phyloP scores from a whole-genome alignment of 2,329 filamentous ascomycete genomes.

The Verruconis gallopava region DNA sequence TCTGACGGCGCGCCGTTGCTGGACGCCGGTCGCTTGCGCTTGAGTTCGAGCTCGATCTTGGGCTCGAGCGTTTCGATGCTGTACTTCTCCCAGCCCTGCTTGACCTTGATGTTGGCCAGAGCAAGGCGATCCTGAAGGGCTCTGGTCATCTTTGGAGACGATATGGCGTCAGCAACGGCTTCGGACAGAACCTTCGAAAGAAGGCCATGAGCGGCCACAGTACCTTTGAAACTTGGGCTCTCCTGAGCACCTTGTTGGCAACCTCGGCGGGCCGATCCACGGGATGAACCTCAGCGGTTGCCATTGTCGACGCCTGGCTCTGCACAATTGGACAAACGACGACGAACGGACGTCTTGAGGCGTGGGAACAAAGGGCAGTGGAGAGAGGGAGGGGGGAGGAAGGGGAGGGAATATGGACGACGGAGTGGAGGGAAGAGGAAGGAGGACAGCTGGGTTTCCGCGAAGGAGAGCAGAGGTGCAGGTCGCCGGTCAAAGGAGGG shows the following conservation, averaged over 20 bases:
- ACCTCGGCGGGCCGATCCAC: slow-evolving; percentile 25
- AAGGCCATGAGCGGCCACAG: neutral
- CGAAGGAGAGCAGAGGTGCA: no score
- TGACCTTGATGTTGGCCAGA: slow-evolving; percentile 92
- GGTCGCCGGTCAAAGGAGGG: no score
- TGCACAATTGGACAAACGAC: no score
- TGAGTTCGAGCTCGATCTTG: slow-evolving; percentile 65
- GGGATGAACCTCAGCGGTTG: no score
- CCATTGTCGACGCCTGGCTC: no score
- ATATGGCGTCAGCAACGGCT: slow-evolving; percentile 11
- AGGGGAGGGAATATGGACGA: no score
- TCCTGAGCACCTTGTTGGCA: slow-evolving; percentile 28
- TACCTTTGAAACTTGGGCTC: slow-evolving; percentile 32
- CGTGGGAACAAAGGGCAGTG: no score
- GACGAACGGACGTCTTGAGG: no score
- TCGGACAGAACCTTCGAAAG: no score
- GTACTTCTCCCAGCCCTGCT: slow-evolving; percentile 87
- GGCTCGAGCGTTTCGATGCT: slow-evolving; percentile 78
- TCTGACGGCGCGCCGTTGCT: slow-evolving; percentile 69
- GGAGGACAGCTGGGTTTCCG: no score
- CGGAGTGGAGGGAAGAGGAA: no score
- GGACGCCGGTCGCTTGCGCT: slow-evolving; percentile 53
- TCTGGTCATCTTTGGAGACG: slow-evolving; percentile 62
- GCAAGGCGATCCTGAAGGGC: slow-evolving; percentile 87
- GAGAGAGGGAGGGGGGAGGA: no score